Percentiles rank a stretch among this genome's conserved stretches.
Evolutionary conservation across 495 filamentous ascomycete genomes (phyloP).

Genomic region (Jackrogersella multiformis): DNA sequence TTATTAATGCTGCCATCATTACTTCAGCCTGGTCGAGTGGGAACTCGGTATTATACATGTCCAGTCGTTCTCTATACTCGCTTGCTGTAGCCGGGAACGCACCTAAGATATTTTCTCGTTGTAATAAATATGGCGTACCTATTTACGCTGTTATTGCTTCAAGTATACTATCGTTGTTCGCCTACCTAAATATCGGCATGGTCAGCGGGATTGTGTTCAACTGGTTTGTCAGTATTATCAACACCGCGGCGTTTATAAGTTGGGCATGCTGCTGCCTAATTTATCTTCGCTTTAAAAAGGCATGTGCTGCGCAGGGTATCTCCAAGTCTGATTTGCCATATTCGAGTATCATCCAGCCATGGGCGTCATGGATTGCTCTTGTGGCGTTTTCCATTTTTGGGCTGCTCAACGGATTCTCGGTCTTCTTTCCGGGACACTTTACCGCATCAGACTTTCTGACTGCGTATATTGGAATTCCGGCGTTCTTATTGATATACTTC

Average conservation of each 20-base stretch:
- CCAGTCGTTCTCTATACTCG: slow-evolving; percentile 70
- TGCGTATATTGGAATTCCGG: slow-evolving; percentile 70
- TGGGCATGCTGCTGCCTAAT: slow-evolving; percentile 70
- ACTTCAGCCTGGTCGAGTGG: slow-evolving; percentile 72
- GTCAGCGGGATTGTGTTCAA: slow-evolving; percentile 60
- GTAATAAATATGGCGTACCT: slow-evolving; percentile 64
- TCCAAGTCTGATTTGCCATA: slow-evolving; percentile 59
- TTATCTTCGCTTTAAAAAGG: slow-evolving; percentile 69
- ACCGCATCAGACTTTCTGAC: slow-evolving; percentile 60
- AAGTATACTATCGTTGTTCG: slow-evolving; percentile 58
- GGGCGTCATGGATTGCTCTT: slow-evolving; percentile 59
- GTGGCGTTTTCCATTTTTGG: slow-evolving; percentile 60
- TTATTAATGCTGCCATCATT: slow-evolving; percentile 77
- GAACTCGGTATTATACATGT: slow-evolving; percentile 76
- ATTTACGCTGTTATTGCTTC: slow-evolving; percentile 56
- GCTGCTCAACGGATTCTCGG: slow-evolving; percentile 70
- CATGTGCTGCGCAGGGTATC: slow-evolving; percentile 60
- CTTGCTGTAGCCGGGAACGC: slow-evolving; percentile 66
- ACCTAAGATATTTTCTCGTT: slow-evolving; percentile 62
- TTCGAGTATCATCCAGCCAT: slow-evolving; percentile 62
- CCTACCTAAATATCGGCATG: slow-evolving; percentile 60
- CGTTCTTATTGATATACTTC: slow-evolving; percentile 66
- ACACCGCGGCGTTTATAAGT: slow-evolving; percentile 67
- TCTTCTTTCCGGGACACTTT: slow-evolving; percentile 66
- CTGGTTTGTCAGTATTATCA: slow-evolving; percentile 71